A percentile compares a stretch with the other conserved stretches of the same genome.
These are phyloP conservation scores for Colletotrichum cordylinicola DNA, from an alignment of 2,329 filamentous ascomycete genomes.

Conservation along the genomic window DNA sequence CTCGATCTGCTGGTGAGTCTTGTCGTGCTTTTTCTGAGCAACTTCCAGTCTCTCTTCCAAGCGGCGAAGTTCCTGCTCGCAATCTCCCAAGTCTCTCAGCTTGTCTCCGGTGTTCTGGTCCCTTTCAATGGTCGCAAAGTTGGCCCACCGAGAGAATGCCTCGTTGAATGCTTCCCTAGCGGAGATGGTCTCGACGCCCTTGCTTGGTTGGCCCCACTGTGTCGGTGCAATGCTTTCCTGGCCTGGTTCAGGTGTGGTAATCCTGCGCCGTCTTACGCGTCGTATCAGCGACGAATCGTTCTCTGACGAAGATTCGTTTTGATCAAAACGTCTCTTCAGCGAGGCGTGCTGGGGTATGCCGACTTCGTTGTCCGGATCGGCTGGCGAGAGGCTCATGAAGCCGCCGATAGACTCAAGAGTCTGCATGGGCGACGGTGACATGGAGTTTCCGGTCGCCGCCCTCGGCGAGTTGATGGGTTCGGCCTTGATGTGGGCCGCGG, in stretches of 20 bases:
- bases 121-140: neutral
- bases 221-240: neutral
- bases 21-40: neutral
- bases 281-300: neutral
- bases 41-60: neutral
- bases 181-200: neutral
- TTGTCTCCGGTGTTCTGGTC: neutral
- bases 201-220: neutral
- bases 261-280: neutral
- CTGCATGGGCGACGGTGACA: neutral
- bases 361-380: neutral
- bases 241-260: neutral
- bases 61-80: neutral
- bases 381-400: neutral
- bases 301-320: neutral
- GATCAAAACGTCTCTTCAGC: neutral
- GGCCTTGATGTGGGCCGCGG: accelerated
- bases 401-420: neutral
- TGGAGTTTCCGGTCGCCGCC: neutral
- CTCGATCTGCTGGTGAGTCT: neutral
- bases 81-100: neutral
- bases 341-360: neutral
- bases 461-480: accelerated
- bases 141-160: neutral
- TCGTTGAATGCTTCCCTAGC: neutral